These are phyloP conservation scores for Podospora pseudoanserina DNA, from an alignment of 495 filamentous ascomycete genomes.

Conservation along the genomic window DNA sequence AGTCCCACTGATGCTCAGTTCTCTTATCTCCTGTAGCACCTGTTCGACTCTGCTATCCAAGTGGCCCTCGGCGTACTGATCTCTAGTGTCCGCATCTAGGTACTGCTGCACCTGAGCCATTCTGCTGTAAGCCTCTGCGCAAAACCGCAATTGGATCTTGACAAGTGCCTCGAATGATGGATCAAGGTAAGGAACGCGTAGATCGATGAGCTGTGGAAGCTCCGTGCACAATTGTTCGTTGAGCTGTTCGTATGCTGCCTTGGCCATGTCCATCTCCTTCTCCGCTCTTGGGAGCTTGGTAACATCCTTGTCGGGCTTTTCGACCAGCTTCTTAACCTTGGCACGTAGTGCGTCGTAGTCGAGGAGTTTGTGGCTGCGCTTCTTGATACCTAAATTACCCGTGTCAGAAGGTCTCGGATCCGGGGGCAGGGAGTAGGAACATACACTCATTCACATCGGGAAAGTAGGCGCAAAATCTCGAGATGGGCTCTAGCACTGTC, in stretches of 20 bases:
- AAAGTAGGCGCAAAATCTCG: constrained; percentile 95
- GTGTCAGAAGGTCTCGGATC: neutral
- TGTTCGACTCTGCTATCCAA: constrained; percentile 91
- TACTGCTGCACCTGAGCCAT: constrained; percentile 99
- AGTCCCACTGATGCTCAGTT: constrained; percentile 80
- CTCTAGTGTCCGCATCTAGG: constrained; percentile 90
- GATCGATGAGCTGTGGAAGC: constrained; percentile 94
- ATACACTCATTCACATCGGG: constrained; percentile 96
- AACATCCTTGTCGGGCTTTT: constrained; percentile 98
- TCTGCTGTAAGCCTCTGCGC: constrained; percentile 90
- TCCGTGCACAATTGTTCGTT: constrained; percentile 93
- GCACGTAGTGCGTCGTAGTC: constrained; percentile 96
- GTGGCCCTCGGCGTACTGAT: constrained; percentile 92
- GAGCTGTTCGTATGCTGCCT: constrained; percentile 86
- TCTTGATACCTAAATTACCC: constrained; percentile 71
- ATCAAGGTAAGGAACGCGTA: constrained; percentile 94
- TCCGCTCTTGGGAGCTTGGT: constrained; percentile 91
- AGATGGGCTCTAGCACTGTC: constrained; percentile 92
- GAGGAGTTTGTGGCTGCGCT: constrained; percentile 93
- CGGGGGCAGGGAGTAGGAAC: constrained; percentile 20
- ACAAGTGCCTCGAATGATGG: constrained; percentile 95
- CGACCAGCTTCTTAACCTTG: constrained; percentile 91
- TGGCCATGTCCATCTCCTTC: constrained; percentile 90
- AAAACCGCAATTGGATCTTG: constrained; percentile 97
- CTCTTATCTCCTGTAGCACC: constrained; percentile 93